Base-by-base conservation (phyloP, 2,329 filamentous ascomycete species). In the Alternaria postmessia region DNA sequence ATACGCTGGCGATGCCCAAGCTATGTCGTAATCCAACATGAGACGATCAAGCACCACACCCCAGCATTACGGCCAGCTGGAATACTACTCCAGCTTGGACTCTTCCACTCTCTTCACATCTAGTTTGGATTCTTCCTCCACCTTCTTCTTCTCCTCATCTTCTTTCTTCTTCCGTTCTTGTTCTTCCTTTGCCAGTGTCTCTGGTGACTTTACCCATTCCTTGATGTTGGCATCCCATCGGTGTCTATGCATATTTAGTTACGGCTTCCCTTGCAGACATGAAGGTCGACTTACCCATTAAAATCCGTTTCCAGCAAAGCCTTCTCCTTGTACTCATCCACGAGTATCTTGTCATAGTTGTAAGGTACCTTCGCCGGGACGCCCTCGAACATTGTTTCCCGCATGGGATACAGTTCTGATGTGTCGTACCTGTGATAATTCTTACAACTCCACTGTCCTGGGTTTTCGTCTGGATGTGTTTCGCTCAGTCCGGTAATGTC, bases 401-500 rank as follows among this genome's bases (percentile, higher is more conserved):
- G 85, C 83, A 95, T 82, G 4, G 92, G 92, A 79, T 89, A 95
- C 12, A 95, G 81, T 68, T 95, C 91, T n/a, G 81, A 81, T 26
- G 86, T 88, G 42, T 81, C 79, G 77, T 95, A 95, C 46, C 84
- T 81, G 78, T 96, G 92, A 70, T 85, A 85, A 74, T 95, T 94
- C 81, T 94, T 94, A 81, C 91, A 94, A 71, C 87, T 88, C 87
- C 90, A 91, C 30, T 91, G 76, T 7, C 90, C 90, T 0, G 91
- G 90, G 20, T 80, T 70, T 2, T 76, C 77, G 16, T 81, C 80
- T 0, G 86, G 84, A 32, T 92, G 83, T 20, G 89, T 86, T 80
- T 93, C 89, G 51, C 87, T 86, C 36, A 95, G 80, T 12, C 87
- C 91, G 1, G 92, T 95, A 71, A 96, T 93, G 76, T 95, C 92